Evolutionary conservation across 2,329 filamentous ascomycete species (phyloP), one percentile per base, ranked within the genome.

Genomic region (Claviceps humidiphila): DNA sequence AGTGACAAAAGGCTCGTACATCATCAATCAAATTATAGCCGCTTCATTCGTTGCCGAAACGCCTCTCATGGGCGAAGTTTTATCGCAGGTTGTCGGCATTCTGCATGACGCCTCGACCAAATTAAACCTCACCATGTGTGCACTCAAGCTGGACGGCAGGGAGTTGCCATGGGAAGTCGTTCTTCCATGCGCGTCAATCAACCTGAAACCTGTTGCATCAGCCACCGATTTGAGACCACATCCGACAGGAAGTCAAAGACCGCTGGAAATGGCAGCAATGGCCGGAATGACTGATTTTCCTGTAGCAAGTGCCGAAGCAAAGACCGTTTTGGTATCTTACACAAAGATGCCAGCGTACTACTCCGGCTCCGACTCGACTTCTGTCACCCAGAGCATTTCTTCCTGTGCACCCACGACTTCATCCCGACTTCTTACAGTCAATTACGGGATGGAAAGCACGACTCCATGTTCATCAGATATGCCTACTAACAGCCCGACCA

Each of bases 61-160:
- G 24, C 54, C 54, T 5, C 50, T 55, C 5, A 46, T 61, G 17
- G 51, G 57, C 11, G 54, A 39, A 5, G 51, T 60, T 8, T 42
- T 63, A 41, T 57, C 59, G n/a, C 55, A 61, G 42, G 47, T 61
- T 49, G 55, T 55, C 2, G 49, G 48, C 13, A 54, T 61, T 26
- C 56, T 60, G 30, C 56, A 55, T 17, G 52, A 53, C 4, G 57
- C 57, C 11, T 55, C 59, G 3, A 44, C 46, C 5, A 51, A 56
- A n/a, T 45, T 58, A 20, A 51, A 55, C 1, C 49, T 57, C 20
- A 54, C 55, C 5, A 47, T 61, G 6, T 63, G 61, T 40, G 54
- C 57, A 26, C 49, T 60, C 43, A 53, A 50, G 38, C 56, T 53
- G 37, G 38, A 51, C 16, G 20, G 51, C 16, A 47, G 55, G 13